Percentiles rank a stretch among this genome's conserved stretches.
These are phyloP conservation scores for Kwoniella pini DNA, from an alignment of 768 basidiomycete species.

Conservation along the genomic window DNA sequence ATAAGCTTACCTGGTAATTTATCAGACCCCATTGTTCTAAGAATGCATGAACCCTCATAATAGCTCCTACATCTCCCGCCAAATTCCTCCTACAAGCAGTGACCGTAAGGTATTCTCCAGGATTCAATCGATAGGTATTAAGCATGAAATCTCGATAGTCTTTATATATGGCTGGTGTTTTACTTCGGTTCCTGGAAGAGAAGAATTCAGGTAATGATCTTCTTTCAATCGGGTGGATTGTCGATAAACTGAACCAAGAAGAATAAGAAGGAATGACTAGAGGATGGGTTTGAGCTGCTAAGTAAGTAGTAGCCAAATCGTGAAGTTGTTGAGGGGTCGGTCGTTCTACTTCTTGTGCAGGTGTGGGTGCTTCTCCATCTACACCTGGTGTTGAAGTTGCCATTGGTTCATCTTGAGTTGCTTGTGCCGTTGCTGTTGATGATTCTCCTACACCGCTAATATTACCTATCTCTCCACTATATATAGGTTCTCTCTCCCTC, in stretches of 20 bases:
- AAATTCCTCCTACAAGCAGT: conserved; percentile 94
- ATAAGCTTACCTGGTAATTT: conserved; percentile 83
- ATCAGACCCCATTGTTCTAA: conserved; percentile 98
- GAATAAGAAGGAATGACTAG: conserved; percentile 96
- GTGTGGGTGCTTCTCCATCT: conserved; percentile 19
- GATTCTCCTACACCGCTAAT: conserved; percentile 55
- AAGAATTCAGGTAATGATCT: conserved; percentile 97
- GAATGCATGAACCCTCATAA: conserved; percentile 98
- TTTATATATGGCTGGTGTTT: conserved; percentile 96
- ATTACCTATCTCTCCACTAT: conserved; percentile 76
- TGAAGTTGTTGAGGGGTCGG: conserved; percentile 64
- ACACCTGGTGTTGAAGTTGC: conserved; percentile 57
- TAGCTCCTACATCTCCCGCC: conserved; percentile 95
- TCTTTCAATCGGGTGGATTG: conserved; percentile 87
- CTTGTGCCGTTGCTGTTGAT: conserved; percentile 5
- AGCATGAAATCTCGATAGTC: conserved; percentile 99
- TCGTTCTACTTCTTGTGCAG: conserved; percentile 69
- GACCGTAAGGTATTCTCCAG: conserved; percentile 92
- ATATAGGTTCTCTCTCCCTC: conserved; percentile 80
- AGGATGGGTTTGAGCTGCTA: conserved; percentile 95
- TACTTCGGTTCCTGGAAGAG: conserved; percentile 88
- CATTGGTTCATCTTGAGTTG: conserved; percentile 19
- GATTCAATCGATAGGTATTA: conserved; percentile 92
- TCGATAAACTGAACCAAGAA: conserved; percentile 96
- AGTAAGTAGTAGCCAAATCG: conserved; percentile 66